A percentile compares a stretch with the other conserved stretches of the same genome.
Conservation (phyloP, 2,329 filamentous ascomycete species). For the Penicillium concentricum region DNA sequence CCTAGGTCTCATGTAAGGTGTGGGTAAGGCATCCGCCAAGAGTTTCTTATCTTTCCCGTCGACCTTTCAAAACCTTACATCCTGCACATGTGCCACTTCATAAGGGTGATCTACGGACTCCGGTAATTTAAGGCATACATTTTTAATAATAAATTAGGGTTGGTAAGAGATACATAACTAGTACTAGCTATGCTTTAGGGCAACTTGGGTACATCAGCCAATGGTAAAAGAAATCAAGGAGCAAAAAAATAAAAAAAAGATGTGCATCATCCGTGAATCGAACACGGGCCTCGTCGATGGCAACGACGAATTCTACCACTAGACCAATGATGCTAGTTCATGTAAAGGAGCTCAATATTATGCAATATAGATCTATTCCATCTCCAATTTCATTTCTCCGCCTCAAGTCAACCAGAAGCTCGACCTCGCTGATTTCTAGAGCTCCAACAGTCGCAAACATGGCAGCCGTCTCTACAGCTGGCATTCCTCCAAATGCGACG, state of each 20-base stretch:
- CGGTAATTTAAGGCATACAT: too few species aligned
- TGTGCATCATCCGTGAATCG: constrained; percentile 48
- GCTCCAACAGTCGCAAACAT: constrained; percentile 35
- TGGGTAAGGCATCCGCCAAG: neutral
- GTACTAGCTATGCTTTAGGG: too few species aligned
- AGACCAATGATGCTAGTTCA: constrained; percentile 42
- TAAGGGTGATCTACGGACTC: too few species aligned
- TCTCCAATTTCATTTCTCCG: neutral
- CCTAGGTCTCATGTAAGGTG: neutral
- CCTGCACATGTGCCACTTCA: neutral
- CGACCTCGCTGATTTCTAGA: constrained; percentile 17
- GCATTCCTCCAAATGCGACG: constrained; percentile 41
- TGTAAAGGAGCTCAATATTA: neutral
- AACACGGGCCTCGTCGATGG: constrained; percentile 49
- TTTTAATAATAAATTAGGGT: too few species aligned
- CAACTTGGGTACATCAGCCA: too few species aligned
- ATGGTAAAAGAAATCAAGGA: too few species aligned
- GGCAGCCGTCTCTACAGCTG: constrained; percentile 33
- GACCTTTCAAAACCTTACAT: neutral
- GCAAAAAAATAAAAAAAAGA: constrained; percentile 9
- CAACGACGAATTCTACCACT: constrained; percentile 49
- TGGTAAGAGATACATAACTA: too few species aligned
- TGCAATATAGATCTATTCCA: rapidly evolving
- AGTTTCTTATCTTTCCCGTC: neutral
- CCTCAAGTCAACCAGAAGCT: constrained; percentile 12